phyloP scores from a whole-genome alignment of 371 early-diverging fungal species.

The Fennellomyces sp. region DNA sequence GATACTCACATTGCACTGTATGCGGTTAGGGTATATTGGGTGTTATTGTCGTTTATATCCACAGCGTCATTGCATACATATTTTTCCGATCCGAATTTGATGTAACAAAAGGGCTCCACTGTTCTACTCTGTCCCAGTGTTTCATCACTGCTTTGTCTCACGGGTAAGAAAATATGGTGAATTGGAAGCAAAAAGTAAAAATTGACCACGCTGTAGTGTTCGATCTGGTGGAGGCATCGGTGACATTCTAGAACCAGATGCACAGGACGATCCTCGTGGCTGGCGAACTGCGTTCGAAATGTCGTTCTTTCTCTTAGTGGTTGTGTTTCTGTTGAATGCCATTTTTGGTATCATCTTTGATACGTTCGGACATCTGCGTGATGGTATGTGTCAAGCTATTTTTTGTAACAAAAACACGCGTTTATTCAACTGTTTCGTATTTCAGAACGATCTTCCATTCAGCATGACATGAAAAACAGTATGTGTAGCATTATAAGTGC shows the following conservation, averaged over 20 bases:
- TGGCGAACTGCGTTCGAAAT: slow-evolving; percentile 58
- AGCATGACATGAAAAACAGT: slow-evolving; percentile 54
- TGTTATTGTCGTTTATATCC: slow-evolving; percentile 59
- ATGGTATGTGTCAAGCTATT: slow-evolving; percentile 30
- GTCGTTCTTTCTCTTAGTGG: slow-evolving; percentile 58
- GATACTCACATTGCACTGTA: neutral
- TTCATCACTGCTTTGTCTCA: slow-evolving; percentile 57
- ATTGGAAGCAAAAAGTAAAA: neutral
- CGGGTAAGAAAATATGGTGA: slow-evolving; percentile 26
- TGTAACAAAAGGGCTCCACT: slow-evolving; percentile 43
- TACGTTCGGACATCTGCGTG: slow-evolving; percentile 62
- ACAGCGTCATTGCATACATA: slow-evolving; percentile 54
- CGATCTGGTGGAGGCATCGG: slow-evolving; percentile 62
- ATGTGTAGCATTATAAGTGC: slow-evolving; percentile 8
- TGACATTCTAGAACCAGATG: slow-evolving; percentile 49
- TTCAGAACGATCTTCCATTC: slow-evolving; percentile 49
- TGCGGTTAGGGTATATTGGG: slow-evolving; percentile 36
- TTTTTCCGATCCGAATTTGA: slow-evolving; percentile 57
- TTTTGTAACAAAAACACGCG: neutral
- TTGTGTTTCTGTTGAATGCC: slow-evolving; percentile 60
- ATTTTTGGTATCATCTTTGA: slow-evolving; percentile 69
- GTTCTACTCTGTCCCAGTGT: slow-evolving; percentile 49
- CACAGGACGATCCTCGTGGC: slow-evolving; percentile 32
- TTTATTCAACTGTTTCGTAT: neutral
- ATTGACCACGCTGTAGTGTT: slow-evolving; percentile 21